Conservation (phyloP, 495 filamentous ascomycete species). For the Aspergillus coremiiformis region DNA sequence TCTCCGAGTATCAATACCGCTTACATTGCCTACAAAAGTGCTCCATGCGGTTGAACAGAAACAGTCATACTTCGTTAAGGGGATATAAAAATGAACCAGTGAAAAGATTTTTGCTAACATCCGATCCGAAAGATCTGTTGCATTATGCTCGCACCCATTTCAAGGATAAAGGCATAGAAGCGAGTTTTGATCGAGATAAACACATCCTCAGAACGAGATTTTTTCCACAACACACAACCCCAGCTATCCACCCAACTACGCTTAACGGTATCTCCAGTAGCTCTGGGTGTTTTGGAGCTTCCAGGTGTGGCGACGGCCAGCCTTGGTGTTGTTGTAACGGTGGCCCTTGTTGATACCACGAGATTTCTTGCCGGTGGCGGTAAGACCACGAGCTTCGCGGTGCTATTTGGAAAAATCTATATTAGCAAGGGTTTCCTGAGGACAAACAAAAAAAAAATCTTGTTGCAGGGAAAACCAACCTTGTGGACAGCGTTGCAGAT, state of each 20-base stretch:
- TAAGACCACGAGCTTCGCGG: constrained; percentile 94
- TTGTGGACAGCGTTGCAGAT: constrained; percentile 99
- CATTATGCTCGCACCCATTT: constrained; percentile 35
- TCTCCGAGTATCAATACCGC: too few relatives aligned
- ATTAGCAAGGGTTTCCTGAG: constrained; percentile 15
- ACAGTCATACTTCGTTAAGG: constrained; percentile 40
- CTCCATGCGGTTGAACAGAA: constrained; percentile 18
- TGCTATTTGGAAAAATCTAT: constrained; percentile 45
- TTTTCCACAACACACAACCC: constrained; percentile 31
- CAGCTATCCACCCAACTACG: constrained; percentile 18
- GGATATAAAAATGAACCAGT: constrained; percentile 30
- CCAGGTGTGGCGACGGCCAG: constrained; percentile 98
- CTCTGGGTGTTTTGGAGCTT: constrained; percentile 97
- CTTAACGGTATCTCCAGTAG: constrained; percentile 78
- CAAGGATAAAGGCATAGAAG: constrained; percentile 25
- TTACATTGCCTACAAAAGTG: neutral
- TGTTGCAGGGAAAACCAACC: constrained; percentile 30
- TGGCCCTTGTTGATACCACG: constrained; percentile 98
- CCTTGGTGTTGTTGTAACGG: constrained; percentile 92
- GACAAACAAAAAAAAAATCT: too few relatives aligned
- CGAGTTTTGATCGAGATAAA: constrained; percentile 34
- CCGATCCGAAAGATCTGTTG: constrained; percentile 34
- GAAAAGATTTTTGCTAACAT: constrained; percentile 40
- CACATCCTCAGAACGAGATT: constrained; percentile 25
- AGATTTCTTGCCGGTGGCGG: constrained; percentile 97